These are phyloP conservation scores for Didymella keratinophila DNA, from an alignment of 2,329 filamentous ascomycete genomes.

Conservation along the genomic window DNA sequence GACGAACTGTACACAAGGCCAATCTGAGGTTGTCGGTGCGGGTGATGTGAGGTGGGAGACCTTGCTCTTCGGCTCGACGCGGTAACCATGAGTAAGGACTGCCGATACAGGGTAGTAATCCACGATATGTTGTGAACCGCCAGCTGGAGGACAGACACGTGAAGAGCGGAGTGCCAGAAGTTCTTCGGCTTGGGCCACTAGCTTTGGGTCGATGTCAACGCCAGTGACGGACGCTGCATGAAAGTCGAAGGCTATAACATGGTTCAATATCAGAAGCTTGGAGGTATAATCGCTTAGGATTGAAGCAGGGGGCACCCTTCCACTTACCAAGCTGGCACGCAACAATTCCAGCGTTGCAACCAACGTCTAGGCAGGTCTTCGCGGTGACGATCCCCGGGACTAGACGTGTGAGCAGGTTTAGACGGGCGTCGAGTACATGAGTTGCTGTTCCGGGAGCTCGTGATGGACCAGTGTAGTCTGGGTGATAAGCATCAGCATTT, in stretches of 20 bases:
- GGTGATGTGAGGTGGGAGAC: slow-evolving; percentile 22
- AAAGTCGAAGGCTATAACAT: slow-evolving; percentile 48
- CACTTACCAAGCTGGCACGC: slow-evolving; percentile 50
- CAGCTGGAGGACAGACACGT: slow-evolving; percentile 39
- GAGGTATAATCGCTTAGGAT: slow-evolving; percentile 20
- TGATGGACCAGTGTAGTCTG: slow-evolving; percentile 51
- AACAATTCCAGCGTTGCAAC: slow-evolving; percentile 51
- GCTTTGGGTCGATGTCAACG: slow-evolving; percentile 50
- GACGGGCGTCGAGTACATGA: slow-evolving; percentile 50
- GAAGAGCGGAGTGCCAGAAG: slow-evolving; percentile 50
- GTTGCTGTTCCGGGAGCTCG: slow-evolving; percentile 46
- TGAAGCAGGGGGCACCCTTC: slow-evolving; percentile 33
- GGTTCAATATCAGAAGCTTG: slow-evolving; percentile 34
- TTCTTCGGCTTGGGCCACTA: slow-evolving; percentile 48
- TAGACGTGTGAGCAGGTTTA: slow-evolving; percentile 43
- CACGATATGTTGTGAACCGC: slow-evolving; percentile 19
- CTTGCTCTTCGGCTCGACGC: slow-evolving; percentile 34
- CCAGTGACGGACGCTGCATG: slow-evolving; percentile 49
- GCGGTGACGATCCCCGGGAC: slow-evolving; percentile 46
- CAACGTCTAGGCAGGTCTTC: slow-evolving; percentile 50
- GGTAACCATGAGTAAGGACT: slow-evolving; percentile 45
- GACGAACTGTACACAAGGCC: slow-evolving; percentile 43
- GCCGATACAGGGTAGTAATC: slow-evolving; percentile 51
- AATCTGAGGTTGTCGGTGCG: slow-evolving; percentile 27
- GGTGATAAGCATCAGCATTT: slow-evolving; percentile 24